These are phyloP conservation scores for Pharnaceum exiguum DNA, from an alignment of 148 eudicot species.

Conservation along the genomic window DNA sequence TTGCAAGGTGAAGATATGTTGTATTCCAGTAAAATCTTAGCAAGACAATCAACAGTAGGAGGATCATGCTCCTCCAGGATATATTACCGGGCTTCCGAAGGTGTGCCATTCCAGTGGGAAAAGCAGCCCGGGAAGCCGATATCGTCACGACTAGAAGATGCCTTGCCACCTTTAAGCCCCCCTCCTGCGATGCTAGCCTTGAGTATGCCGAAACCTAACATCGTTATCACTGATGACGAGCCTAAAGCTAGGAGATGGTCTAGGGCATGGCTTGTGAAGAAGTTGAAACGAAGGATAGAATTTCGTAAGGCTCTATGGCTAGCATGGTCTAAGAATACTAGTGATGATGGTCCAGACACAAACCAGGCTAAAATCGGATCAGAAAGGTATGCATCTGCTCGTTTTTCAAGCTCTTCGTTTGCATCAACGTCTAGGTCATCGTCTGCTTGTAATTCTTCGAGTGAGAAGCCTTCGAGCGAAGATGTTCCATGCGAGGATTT, in stretches of 20 bases:
- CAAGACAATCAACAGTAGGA: conserved; percentile 33
- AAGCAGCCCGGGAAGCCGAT: conserved; percentile 63
- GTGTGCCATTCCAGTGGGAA: conserved; percentile 74
- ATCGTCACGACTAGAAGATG: conserved; percentile 27
- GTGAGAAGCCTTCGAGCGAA: conserved; percentile 4
- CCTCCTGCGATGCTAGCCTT: conserved; percentile 46
- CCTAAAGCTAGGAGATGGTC: conserved; percentile 22
- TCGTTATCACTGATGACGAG: conserved; percentile 2
- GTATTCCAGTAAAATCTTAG: conserved; percentile 21
- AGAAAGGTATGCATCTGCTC: conserved; percentile 12
- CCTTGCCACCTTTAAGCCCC: conserved; percentile 47
- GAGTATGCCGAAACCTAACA: conserved; percentile 34
- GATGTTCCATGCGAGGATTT: conserved; percentile 9
- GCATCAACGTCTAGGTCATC: conserved; percentile 12
- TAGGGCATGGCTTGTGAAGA: conserved; percentile 23
- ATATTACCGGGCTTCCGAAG: conserved; percentile 40
- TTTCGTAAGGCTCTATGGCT: background rate
- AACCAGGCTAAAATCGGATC: background rate
- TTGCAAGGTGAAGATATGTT: conserved; percentile 12
- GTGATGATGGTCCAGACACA: too few relatives aligned
- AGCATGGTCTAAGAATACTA: background rate
- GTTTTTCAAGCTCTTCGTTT: conserved; percentile 17
- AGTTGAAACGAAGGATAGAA: conserved; percentile 6
- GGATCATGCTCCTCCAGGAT: conserved; percentile 29
- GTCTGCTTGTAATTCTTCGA: conserved; percentile 5